Base-by-base conservation (phyloP, 805 yeast species). In the Ogataea populi-albae region DNA sequence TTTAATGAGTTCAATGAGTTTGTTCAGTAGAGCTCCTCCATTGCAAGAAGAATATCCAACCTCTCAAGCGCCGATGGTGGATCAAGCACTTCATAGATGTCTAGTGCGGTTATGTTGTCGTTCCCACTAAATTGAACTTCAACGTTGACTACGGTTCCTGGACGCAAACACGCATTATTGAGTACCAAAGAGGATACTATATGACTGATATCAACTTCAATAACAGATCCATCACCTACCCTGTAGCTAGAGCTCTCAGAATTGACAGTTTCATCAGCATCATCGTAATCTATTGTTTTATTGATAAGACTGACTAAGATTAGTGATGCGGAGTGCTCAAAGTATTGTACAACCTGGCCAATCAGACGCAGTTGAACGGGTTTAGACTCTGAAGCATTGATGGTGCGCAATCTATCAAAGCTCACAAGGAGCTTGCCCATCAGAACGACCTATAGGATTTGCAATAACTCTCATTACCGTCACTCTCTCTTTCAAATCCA, bases 61-160 rank as follows among this genome's bases (percentile, higher is more conserved):
- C 45, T 27, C 16, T 38, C 25, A 6, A 37, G 20, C 10, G 47
- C 50, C 2, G 35, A 19, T 10, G 41, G 41, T 12, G 48, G 47
- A 22, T 53, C 49, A 3, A 31, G 32, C 6, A 48, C 48, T 21
- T 45, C 52, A 26, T 46, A 48, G 17, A 52, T n/a, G n/a, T 46
- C 51, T 14, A 47, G 28, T 4, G 46, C 55, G 5, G 42, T 10
- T 2, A 51, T n/a, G 4, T 30, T 28, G 0, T 31, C 31, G 4
- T 23, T 18, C 6, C 50, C 56, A 5, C 38, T 18, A 26, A 37
- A 47, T 8, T 43, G 22, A 0, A 46, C 45, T 12, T 57, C 57
- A 5, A 50, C 37, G 33, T 48, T 55, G n/a, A 55, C 46, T 6
- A 56, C 35, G 1, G 44, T 29, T 2, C 61, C 61, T 4, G 37